These are phyloP conservation scores for Neobulgaria alba DNA, from an alignment of 2,329 filamentous ascomycete genomes.

Conservation along the genomic window DNA sequence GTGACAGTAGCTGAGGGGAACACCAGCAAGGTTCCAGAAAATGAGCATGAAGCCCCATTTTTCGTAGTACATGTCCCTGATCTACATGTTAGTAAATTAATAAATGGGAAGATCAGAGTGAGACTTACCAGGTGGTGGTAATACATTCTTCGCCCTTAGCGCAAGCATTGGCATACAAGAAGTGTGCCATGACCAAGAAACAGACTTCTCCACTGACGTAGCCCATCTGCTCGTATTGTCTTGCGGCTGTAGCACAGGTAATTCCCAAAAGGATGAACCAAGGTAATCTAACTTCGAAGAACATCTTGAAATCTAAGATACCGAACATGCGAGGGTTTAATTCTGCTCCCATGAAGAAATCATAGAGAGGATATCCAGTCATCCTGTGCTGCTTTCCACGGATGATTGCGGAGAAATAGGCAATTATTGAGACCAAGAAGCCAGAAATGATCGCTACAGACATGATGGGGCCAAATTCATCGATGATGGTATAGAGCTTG, in stretches of 20 bases:
- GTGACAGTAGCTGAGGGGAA: constrained; percentile 87
- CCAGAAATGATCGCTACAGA: constrained; percentile 89
- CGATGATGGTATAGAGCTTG: constrained; percentile 83
- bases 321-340: constrained; percentile 80
- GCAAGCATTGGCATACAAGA: constrained; percentile 86
- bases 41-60: constrained; percentile 98
- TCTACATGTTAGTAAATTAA: constrained; percentile 1
- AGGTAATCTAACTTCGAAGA: constrained; percentile 84
- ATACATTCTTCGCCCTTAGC: constrained; percentile 89
- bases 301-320: constrained; percentile 88
- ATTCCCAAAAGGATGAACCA: constrained; percentile 87
- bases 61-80: constrained; percentile 91
- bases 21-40: constrained; percentile 93
- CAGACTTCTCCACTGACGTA: constrained; percentile 79
- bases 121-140: constrained; percentile 58
- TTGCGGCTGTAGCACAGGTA: constrained; percentile 64
- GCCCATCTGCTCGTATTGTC: constrained; percentile 77
- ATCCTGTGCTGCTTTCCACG: constrained; percentile 86
- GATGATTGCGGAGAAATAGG: constrained; percentile 75
- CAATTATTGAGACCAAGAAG: constrained; percentile 71
- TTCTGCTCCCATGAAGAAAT: constrained; percentile 88
- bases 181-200: constrained; percentile 84
- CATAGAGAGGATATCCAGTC: constrained; percentile 73
- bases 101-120: not conserved
- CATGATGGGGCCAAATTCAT: constrained; percentile 90